Percentiles rank a stretch among this genome's conserved stretches.
Conservation (phyloP, 1,284 basidiomycete species). For the Agaricales sp. region DNA sequence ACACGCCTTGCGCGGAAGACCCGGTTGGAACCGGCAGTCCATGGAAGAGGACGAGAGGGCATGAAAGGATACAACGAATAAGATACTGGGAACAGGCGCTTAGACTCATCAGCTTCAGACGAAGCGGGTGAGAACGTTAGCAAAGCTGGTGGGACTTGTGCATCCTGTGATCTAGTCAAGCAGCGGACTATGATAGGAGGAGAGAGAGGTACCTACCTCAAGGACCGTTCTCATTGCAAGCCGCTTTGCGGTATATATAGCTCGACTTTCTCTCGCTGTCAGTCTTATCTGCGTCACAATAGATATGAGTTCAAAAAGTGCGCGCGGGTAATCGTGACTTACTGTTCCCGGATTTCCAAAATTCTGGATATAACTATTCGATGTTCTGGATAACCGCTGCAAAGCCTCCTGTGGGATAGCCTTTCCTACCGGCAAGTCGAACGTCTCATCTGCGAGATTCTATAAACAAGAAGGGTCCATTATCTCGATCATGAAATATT, state of each 20-base stretch:
- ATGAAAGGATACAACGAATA: conserved; percentile 30
- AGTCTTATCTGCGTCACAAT: neutral
- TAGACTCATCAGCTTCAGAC: neutral
- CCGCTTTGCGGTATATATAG: neutral
- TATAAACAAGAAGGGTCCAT: neutral
- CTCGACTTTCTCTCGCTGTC: neutral
- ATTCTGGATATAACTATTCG: neutral
- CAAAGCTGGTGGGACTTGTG: neutral
- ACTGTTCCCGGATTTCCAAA: neutral
- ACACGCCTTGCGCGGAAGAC: conserved; percentile 27
- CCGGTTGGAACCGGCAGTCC: conserved; percentile 20
- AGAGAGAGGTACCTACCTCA: neutral
- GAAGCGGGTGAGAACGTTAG: neutral
- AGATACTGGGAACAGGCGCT: neutral
- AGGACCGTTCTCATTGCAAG: neutral
- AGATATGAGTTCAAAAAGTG: no score
- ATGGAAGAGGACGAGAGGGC: conserved; percentile 22
- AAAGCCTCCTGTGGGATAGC: neutral
- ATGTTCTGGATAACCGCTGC: neutral
- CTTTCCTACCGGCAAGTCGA: neutral
- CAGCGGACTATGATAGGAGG: neutral
- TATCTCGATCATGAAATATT: neutral
- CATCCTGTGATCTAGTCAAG: neutral
- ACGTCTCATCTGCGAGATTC: neutral
- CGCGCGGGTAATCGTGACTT: neutral